Conservation (phyloP, 495 filamentous ascomycete species). For the Penicillium mononematosum region DNA sequence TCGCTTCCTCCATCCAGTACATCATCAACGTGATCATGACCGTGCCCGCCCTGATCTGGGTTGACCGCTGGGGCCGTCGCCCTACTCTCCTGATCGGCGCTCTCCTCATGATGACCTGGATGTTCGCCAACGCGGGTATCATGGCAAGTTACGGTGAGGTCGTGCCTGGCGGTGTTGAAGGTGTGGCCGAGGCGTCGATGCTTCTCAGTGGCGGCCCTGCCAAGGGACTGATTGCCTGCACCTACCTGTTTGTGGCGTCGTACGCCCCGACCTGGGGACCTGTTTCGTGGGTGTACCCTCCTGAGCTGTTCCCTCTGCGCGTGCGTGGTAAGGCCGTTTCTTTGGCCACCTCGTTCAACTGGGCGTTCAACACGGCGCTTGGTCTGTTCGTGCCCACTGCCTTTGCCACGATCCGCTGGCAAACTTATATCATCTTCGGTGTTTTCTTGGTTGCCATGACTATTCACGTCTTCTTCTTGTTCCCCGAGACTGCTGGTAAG, state of each 20-base stretch:
- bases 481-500: conserved; percentile 78
- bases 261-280: conserved; percentile 61
- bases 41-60: conserved; percentile 54
- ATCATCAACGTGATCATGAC: conserved; percentile 56
- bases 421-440: conserved; percentile 73
- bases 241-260: conserved; percentile 63
- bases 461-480: conserved; percentile 73
- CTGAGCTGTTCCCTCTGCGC: conserved; percentile 64
- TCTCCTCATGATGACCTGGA: conserved; percentile 64
- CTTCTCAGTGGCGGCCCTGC: conserved; percentile 40
- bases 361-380: conserved; percentile 77
- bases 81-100: conserved; percentile 64
- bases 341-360: conserved; percentile 66
- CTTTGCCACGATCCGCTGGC: conserved; percentile 69
- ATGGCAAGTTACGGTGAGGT: conserved; percentile 54
- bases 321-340: conserved; percentile 65
- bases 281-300: conserved; percentile 63
- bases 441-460: conserved; percentile 68
- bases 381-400: conserved; percentile 71
- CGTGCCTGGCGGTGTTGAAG: conserved; percentile 46
- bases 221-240: conserved; percentile 60
- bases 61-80: conserved; percentile 62
- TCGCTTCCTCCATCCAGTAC: conserved; percentile 73
- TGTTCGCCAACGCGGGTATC: conserved; percentile 66
- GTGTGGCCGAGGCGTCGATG: conserved; percentile 37